Conservation (phyloP, 768 basidiomycete genomes). For the Termitomyces sp. region DNA sequence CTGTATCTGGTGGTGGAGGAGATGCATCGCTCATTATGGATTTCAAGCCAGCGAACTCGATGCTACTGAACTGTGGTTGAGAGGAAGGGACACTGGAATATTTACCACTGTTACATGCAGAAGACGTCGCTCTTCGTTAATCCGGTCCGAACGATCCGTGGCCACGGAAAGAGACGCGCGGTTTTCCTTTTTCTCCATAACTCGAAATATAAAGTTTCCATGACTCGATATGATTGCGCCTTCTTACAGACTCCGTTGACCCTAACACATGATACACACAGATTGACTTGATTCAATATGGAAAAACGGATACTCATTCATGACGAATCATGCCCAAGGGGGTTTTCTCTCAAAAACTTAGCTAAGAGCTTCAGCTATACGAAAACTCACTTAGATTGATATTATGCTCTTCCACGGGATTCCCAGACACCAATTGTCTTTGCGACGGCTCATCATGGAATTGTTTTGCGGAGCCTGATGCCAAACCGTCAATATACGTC, state of each 20-base stretch:
- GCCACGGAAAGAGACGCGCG: background rate
- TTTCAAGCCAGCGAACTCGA: background rate
- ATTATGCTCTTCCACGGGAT: background rate
- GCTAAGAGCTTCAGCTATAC: too few species aligned
- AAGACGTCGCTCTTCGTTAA: too few species aligned
- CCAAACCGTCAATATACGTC: too few species aligned
- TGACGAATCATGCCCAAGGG: background rate
- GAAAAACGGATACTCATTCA: background rate
- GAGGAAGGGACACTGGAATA: background rate
- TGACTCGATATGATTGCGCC: background rate
- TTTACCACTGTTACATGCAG: background rate
- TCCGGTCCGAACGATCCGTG: background rate
- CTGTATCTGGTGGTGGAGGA: constrained; percentile 27
- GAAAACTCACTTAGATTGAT: background rate
- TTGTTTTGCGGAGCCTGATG: background rate
- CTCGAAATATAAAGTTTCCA: too few species aligned
- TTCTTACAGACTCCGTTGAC: background rate
- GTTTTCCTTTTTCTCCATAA: too few species aligned
- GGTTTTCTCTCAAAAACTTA: background rate
- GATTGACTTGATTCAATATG: too few species aligned
- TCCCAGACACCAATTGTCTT: background rate
- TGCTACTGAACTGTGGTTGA: background rate
- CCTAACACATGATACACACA: too few species aligned
- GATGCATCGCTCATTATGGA: constrained; percentile 14
- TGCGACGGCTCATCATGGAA: background rate